phyloP scores from a whole-genome alignment of 148 eudicot species.

The Fagopyrum tataricum region DNA sequence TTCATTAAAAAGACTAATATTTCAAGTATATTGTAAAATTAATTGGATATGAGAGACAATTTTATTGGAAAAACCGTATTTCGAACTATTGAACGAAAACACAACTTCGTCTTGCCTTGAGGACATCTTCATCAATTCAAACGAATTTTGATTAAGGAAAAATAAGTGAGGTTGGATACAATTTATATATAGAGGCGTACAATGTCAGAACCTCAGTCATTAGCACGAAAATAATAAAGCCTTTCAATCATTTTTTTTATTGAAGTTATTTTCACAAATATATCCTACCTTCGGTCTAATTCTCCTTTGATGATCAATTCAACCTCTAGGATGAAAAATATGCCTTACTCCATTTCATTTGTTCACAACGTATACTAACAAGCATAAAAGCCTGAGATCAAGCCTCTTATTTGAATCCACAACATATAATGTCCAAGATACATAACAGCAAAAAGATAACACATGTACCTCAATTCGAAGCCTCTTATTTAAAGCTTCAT shows the following conservation, averaged over 20 bases:
- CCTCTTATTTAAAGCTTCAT: constrained; percentile 92
- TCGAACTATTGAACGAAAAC: too few species aligned
- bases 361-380: not conserved
- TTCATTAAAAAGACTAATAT: too few species aligned
- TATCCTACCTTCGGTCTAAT: too few species aligned
- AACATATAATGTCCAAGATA: not conserved
- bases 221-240: not conserved
- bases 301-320: too few species aligned
- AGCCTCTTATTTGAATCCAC: not conserved
- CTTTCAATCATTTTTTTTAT: not conserved
- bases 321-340: not conserved
- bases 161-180: too few species aligned
- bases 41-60: too few species aligned
- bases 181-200: not conserved
- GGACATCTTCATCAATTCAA: too few species aligned
- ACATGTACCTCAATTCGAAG: constrained; percentile 97
- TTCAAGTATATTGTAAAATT: too few species aligned
- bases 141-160: too few species aligned
- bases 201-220: not conserved
- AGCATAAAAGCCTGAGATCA: not conserved
- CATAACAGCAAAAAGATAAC: not conserved
- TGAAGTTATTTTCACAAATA: too few species aligned
- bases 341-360: not conserved
- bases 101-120: too few species aligned
- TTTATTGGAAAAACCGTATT: too few species aligned